A percentile compares a stretch with the other conserved stretches of the same genome.
Conservation (phyloP, 78 protist genomes). For the Tieghemostelium lacteum region DNA sequence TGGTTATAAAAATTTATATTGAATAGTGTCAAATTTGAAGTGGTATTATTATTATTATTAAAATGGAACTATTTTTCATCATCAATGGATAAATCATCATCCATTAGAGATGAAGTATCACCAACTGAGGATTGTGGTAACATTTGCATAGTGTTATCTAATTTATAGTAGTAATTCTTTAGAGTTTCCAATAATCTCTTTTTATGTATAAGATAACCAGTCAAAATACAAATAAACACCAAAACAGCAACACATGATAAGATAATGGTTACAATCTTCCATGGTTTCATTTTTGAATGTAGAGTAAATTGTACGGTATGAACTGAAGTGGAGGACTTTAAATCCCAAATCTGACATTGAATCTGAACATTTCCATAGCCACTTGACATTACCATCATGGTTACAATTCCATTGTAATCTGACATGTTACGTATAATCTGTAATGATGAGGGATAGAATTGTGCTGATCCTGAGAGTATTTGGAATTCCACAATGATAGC, state of each 20-base stretch:
- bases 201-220: too few relatives aligned
- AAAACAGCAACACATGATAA: neutral
- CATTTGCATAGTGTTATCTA: too few relatives aligned
- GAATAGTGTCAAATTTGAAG: too few relatives aligned
- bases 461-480: neutral
- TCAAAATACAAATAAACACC: too few relatives aligned
- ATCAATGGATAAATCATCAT: too few relatives aligned
- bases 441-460: constrained; percentile 6
- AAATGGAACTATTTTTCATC: too few relatives aligned
- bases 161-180: too few relatives aligned
- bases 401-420: neutral
- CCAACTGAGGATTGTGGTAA: too few relatives aligned
- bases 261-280: constrained; percentile 1
- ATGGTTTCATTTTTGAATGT: constrained; percentile 5
- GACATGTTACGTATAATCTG: constrained; percentile 12
- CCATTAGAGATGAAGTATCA: too few relatives aligned
- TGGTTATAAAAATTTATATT: too few relatives aligned
- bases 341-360: constrained; percentile 3
- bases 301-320: constrained; percentile 6
- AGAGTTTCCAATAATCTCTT: too few relatives aligned
- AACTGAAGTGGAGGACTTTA: neutral
- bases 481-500: constrained; percentile 14
- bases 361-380: constrained; percentile 1
- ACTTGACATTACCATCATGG: neutral
- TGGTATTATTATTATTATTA: too few relatives aligned